A percentile compares a stretch with the other conserved stretches of the same genome.
These are phyloP conservation scores for Vanilla planifolia DNA, from an alignment of 106 monocot genomes.

Conservation along the genomic window DNA sequence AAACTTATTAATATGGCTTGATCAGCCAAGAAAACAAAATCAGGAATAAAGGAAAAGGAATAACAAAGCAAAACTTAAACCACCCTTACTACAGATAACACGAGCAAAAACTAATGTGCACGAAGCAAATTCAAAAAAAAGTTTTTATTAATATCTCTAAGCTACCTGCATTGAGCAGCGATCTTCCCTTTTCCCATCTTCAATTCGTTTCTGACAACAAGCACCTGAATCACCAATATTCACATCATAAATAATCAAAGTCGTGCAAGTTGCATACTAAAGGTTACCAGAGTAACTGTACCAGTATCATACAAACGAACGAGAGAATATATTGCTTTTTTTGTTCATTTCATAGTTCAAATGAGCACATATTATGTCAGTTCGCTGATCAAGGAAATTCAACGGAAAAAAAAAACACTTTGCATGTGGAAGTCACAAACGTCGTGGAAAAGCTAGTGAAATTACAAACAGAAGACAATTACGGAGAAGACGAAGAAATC, in stretches of 20 bases:
- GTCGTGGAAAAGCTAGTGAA: background rate
- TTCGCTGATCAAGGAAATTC: too few relatives aligned
- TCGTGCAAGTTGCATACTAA: background rate
- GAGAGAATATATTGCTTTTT: too few relatives aligned
- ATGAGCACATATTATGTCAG: too few relatives aligned
- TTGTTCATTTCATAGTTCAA: too few relatives aligned
- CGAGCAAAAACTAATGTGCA: too few relatives aligned
- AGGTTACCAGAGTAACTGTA: background rate
- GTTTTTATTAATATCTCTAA: background rate
- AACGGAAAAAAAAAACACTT: too few relatives aligned
- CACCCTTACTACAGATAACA: too few relatives aligned
- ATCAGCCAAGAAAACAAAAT: too few relatives aligned
- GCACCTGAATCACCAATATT: slow-evolving; percentile 39
- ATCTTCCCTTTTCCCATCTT: slow-evolving; percentile 99
- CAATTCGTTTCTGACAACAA: slow-evolving; percentile 96
- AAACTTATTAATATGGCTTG: too few relatives aligned
- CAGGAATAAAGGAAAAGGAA: background rate
- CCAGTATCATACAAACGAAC: too few relatives aligned
- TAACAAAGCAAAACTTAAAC: too few relatives aligned
- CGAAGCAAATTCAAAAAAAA: background rate
- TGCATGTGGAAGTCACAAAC: too few relatives aligned
- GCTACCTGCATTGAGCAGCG: slow-evolving; percentile 95
- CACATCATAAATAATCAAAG: background rate
- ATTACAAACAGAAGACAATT: background rate
- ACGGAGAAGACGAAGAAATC: background rate